Evolutionary conservation across 331 rosid species (phyloP).

Genomic region (Stylosanthes scabra): DNA sequence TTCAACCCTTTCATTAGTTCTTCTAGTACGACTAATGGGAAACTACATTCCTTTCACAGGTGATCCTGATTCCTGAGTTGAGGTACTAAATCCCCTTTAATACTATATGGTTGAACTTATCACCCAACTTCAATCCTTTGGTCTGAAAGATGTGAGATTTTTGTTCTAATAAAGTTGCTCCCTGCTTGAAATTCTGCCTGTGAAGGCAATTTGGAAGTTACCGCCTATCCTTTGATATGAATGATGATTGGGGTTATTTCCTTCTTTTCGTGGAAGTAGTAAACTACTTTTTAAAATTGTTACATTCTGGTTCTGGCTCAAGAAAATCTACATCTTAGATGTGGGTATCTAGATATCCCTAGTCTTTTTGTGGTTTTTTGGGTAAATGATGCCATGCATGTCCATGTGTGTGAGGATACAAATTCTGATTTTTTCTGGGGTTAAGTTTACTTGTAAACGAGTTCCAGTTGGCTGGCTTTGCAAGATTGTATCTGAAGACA

Average conservation of each 20-base stretch:
- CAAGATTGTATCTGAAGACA: conserved; percentile 15
- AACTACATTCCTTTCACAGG: conserved; percentile 69
- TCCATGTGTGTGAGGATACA: not conserved
- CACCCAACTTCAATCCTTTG: conserved; percentile 37
- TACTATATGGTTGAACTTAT: conserved; percentile 41
- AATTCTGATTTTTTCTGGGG: conserved; percentile 10
- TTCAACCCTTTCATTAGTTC: conserved; percentile 40
- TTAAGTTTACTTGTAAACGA: not conserved
- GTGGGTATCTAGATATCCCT: conserved; percentile 14
- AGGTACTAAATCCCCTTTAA: conserved; percentile 46
- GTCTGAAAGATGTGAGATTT: conserved; percentile 33
- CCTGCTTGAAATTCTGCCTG: conserved; percentile 36
- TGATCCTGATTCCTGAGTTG: conserved; percentile 74
- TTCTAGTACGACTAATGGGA: conserved; percentile 46
- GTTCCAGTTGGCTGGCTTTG: conserved; percentile 18
- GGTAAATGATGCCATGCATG: conserved; percentile 4
- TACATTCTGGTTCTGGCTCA: not conserved
- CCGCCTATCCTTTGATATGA: conserved; percentile 24
- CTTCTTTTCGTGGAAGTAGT: conserved; percentile 8
- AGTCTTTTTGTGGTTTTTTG: conserved; percentile 28
- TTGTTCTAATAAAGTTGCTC: conserved; percentile 41
- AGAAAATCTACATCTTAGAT: conserved; percentile 16
- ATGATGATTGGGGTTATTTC: conserved; percentile 25
- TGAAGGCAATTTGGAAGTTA: conserved; percentile 40
- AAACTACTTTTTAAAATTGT: not conserved